Evolutionary conservation across 495 filamentous ascomycete species (phyloP), one percentile per base, ranked within the genome.

Genomic region (Sordaria brevicollis): DNA sequence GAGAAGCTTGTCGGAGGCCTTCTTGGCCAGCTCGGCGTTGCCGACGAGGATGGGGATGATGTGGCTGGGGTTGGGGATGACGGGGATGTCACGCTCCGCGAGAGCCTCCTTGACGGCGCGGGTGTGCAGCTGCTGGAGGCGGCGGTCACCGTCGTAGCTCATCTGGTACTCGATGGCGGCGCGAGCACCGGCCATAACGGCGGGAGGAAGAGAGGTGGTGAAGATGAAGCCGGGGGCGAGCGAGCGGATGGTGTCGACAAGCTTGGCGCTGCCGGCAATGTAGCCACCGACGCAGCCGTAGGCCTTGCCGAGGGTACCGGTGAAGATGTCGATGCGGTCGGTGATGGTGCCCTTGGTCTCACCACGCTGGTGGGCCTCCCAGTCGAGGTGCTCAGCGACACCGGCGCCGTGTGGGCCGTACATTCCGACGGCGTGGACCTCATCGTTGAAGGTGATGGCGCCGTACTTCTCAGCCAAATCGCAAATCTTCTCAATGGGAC

Each of bases 381-480:
- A 99, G 79, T 99, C 94, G 33, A 99, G 87, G 79, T 99, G 95
- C 80, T 99, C 95, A 15, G 95, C 95, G 68, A 99, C 96, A 78
- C 95, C 95, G 65, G 94, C 95, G 72, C 95, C 95, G 74, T 94
- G 89, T 76, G 95, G 93, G 75, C 95, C 95, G 77, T 99, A 99
- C 95, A 99, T 99, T 72, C 95, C 95, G 29, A 99, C 95, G 37
- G 95, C 95, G 80, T 99, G 95, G 65, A 99, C 95, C 85, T 99
- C 95, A 77, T 99, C 95, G 78, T 97, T 82, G 81, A 99, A 98
- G 74, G 95, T 99, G 73, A 99, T 87, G 35, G 95, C 95, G 71
- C 95, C 95, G 80, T 99, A 99, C 81, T 97, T 97, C 68, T 98
- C 93, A 15, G 95, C 93, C 31, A 99, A 84, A 78, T 98, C 93